Conservation (phyloP, 352 stramenopile species). For the Peronospora destructor region DNA sequence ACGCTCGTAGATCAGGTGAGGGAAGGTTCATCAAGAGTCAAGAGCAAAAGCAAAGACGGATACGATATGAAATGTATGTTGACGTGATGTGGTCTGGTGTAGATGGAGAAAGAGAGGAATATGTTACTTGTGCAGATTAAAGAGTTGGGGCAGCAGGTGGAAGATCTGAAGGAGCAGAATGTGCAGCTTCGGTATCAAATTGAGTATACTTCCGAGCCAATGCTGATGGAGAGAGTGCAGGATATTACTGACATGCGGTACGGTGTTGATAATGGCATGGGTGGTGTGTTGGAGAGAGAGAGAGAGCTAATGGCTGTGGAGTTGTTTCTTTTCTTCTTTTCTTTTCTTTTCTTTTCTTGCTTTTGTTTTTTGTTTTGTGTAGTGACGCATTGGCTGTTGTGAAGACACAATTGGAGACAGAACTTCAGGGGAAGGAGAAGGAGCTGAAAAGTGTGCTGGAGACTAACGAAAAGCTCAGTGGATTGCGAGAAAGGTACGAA, state of each 20-base stretch:
- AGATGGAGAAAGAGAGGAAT: constrained; percentile 75
- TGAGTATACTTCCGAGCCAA: constrained; percentile 74
- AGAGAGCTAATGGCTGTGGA: background rate
- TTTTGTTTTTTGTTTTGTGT: background rate
- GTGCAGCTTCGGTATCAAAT: constrained; percentile 81
- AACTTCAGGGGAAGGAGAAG: constrained; percentile 63
- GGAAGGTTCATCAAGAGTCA: background rate
- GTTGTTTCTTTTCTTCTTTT: constrained; percentile 6
- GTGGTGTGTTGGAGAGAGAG: background rate
- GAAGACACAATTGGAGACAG: constrained; percentile 60
- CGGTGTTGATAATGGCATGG: background rate
- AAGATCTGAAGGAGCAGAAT: constrained; percentile 75
- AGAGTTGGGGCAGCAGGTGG: constrained; percentile 47
- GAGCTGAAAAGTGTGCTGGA: constrained; percentile 32
- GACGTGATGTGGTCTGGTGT: constrained; percentile 3
- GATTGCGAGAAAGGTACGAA: constrained; percentile 32
- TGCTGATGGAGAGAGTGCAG: constrained; percentile 75
- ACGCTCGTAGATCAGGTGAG: constrained; percentile 62
- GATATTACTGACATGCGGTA: constrained; percentile 74
- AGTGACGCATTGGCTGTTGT: constrained; percentile 58
- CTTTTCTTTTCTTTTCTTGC: constrained; percentile 2
- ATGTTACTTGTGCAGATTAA: constrained; percentile 33
- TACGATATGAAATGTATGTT: constrained; percentile 6
- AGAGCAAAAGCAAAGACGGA: background rate
- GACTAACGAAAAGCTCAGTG: constrained; percentile 31